Base-by-base conservation (phyloP, 129 eudicot species). In the Deinandra increscens region DNA sequence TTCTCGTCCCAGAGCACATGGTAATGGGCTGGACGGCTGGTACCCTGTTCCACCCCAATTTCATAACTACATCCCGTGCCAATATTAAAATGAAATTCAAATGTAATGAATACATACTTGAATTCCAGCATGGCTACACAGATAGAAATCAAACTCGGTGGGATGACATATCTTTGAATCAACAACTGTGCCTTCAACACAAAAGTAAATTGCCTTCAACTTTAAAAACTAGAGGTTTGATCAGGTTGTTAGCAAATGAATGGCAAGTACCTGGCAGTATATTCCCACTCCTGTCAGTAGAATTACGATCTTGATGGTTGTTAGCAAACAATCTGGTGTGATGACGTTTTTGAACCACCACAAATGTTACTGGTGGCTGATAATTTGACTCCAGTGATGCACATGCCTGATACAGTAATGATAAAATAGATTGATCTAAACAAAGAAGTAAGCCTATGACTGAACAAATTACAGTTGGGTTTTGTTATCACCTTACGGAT, bases 1-100 rank as follows among this genome's bases (percentile, higher is more conserved):
- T 91, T 91, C 67, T 91, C 97, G 68, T 91, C 97, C 97, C 97
- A 91, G 61, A 91, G 75, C 22, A 91, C 97, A 81, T 91, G 95
- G 76, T 90, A 90, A 79, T 90, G 97, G 6, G 97, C 97, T 1
- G 97, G 97, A 20, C 97, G 84, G 45, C 97, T 91, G 1, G 97
- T 91, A 10, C 97, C 97, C 97, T 91, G 84, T 74, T 72, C 34
- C 63, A 36, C 48, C 7, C 19, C 38, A 56, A 34, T n/a, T 14
- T 60, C 23, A 60, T 33, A n/a, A 33, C 3, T 20, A 54, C 39
- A 59, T 13, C 42, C 31, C 2, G 19, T n/a, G 20, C 19, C 20
- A 22, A 20, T 36, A 42, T 1, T 43, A 19, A 39, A 70, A 36
- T 19, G 13, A 5, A 26, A 66, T n/a, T 68, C 18, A 60, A 2